These are phyloP conservation scores for Pythium monospermum DNA, from an alignment of 352 stramenopile species.

Conservation along the genomic window DNA sequence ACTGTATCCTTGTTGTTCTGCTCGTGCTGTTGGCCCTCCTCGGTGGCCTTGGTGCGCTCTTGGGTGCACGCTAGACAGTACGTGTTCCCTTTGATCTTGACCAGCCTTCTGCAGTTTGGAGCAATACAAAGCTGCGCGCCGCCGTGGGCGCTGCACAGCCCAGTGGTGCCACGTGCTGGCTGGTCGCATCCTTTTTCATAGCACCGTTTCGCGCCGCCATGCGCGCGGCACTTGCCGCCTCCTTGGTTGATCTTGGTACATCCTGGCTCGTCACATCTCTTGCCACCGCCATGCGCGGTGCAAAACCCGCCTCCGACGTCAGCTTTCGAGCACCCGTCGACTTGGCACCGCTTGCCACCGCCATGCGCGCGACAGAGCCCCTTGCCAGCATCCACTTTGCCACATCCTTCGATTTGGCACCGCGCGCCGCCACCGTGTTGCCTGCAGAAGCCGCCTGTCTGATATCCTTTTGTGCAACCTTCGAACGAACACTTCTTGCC, in stretches of 20 bases:
- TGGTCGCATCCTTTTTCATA: slow-evolving; percentile 44
- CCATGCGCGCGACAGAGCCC: slow-evolving; percentile 72
- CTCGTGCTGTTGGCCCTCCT: neutral
- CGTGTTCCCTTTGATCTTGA: slow-evolving; percentile 32
- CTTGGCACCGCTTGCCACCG: slow-evolving; percentile 66
- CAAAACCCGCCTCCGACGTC: slow-evolving; percentile 82
- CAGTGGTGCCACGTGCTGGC: slow-evolving; percentile 44
- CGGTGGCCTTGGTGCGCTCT: slow-evolving; percentile 4
- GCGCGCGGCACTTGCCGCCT: slow-evolving; percentile 70
- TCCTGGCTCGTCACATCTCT: slow-evolving; percentile 53
- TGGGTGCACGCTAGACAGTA: slow-evolving; percentile 42
- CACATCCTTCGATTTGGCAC: slow-evolving; percentile 64
- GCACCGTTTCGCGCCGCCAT: slow-evolving; percentile 69
- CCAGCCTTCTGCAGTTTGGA: slow-evolving; percentile 58
- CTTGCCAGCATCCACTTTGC: slow-evolving; percentile 73
- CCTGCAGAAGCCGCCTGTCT: slow-evolving; percentile 73
- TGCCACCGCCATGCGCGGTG: slow-evolving; percentile 72
- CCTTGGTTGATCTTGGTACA: slow-evolving; percentile 83
- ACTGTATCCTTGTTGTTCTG: neutral
- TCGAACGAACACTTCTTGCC: slow-evolving; percentile 76
- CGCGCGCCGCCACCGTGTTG: slow-evolving; percentile 70
- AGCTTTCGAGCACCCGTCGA: slow-evolving; percentile 49
- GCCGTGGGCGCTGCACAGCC: slow-evolving; percentile 65
- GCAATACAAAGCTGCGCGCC: slow-evolving; percentile 49
- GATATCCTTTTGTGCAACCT: slow-evolving; percentile 70